Evolutionary conservation across 1,139 yeast species (phyloP).

Genomic region (Protomyces macrosporus): DNA sequence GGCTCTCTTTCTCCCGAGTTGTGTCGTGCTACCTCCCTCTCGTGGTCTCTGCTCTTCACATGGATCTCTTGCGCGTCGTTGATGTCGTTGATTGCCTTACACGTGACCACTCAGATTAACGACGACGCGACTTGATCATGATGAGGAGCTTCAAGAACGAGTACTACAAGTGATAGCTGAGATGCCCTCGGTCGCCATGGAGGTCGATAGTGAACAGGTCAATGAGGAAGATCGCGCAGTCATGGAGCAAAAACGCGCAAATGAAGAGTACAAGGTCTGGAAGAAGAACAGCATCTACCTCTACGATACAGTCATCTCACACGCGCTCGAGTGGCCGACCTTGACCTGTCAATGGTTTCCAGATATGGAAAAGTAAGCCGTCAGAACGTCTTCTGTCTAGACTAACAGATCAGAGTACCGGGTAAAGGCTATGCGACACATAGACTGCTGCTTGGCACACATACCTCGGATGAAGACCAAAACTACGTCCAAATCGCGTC

Average conservation of each 20-base stretch:
- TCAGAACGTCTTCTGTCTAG: not conserved
- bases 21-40: not conserved
- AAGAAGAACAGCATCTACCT: slow-evolving; percentile 88
- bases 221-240: slow-evolving; percentile 13
- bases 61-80: no score
- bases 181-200: not conserved
- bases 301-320: slow-evolving; percentile 70
- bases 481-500: slow-evolving; percentile 74
- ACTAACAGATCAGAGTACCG: slow-evolving; percentile 26
- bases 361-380: slow-evolving; percentile 39
- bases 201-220: not conserved
- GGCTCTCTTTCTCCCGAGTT: not conserved
- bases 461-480: slow-evolving; percentile 72
- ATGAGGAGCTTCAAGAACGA: no score
- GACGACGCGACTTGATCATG: no score
- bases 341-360: slow-evolving; percentile 45
- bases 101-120: no score
- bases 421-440: slow-evolving; percentile 35
- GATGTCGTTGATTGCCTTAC: no score
- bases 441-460: slow-evolving; percentile 69
- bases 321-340: slow-evolving; percentile 60
- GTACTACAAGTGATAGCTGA: no score
- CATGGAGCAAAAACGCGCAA: slow-evolving; percentile 6
- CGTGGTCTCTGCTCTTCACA: no score
- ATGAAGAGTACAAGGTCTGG: slow-evolving; percentile 47